Evolutionary conservation across 345 rosid genomes (phyloP).

Genomic region (Arabis alpina): DNA sequence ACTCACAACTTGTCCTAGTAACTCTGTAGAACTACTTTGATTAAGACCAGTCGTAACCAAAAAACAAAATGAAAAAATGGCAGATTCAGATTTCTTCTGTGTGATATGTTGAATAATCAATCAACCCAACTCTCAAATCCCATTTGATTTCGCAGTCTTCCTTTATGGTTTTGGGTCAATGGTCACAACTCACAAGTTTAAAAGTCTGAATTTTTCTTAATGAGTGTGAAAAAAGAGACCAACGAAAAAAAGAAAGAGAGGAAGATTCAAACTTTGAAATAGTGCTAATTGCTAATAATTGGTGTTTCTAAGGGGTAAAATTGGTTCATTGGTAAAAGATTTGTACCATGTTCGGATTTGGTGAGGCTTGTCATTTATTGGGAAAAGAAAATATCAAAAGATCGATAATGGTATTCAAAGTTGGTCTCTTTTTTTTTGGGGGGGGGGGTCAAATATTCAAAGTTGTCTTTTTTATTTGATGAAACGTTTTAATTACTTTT

Average conservation of each 20-base stretch:
- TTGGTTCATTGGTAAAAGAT: not conserved
- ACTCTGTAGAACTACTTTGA: constrained; percentile 37
- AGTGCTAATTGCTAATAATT: not conserved
- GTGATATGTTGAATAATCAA: constrained; percentile 20
- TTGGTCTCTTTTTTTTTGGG: constrained; percentile 22
- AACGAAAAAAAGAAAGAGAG: not conserved
- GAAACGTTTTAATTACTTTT: constrained; percentile 25
- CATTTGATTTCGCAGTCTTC: constrained; percentile 1
- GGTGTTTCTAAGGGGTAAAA: not conserved
- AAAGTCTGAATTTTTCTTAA: constrained; percentile 17
- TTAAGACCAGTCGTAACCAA: constrained; percentile 18
- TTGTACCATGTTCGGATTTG: constrained; percentile 9
- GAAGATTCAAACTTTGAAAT: constrained; percentile 32
- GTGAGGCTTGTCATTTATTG: constrained; percentile 32
- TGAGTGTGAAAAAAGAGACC: not conserved
- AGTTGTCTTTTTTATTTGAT: constrained; percentile 13
- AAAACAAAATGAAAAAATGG: too few species aligned
- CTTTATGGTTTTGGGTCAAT: constrained; percentile 16
- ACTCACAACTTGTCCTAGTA: not conserved
- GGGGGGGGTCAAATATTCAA: constrained; percentile 22
- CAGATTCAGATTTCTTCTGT: constrained; percentile 24
- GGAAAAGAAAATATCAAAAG: constrained; percentile 16
- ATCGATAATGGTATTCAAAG: constrained; percentile 35
- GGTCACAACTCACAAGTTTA: not conserved
- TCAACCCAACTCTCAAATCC: constrained; percentile 7